These are phyloP conservation scores for Nematodospora anomalae DNA, from an alignment of 1,139 yeast genomes.

Conservation along the genomic window DNA sequence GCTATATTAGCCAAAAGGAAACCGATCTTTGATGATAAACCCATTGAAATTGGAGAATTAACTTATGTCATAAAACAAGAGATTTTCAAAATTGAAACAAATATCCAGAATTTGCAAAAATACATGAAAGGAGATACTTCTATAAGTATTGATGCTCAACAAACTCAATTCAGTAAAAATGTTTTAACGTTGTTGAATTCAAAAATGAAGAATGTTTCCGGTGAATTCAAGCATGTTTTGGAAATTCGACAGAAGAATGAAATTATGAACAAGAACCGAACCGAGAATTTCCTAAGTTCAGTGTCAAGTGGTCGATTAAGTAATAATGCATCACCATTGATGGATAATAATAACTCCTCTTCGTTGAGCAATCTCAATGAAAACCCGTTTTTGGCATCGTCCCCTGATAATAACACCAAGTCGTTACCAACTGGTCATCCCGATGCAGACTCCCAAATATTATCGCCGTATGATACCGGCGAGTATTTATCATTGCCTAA, in stretches of 20 bases:
- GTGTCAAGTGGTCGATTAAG: conserved; percentile 32
- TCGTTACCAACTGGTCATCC: conserved; percentile 12
- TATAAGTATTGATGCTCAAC: conserved; percentile 56
- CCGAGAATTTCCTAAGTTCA: conserved; percentile 75
- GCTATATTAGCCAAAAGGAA: conserved; percentile 85
- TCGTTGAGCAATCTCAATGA: conserved; percentile 28
- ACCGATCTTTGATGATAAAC: conserved; percentile 93
- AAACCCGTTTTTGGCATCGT: conserved; percentile 40
- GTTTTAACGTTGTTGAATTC: conserved; percentile 85
- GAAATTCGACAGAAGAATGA: conserved; percentile 87
- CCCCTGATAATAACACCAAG: conserved; percentile 10
- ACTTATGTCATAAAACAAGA: conserved; percentile 93
- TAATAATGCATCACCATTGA: conserved; percentile 29
- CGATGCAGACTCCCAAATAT: conserved; percentile 17
- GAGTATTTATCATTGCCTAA: conserved; percentile 62
- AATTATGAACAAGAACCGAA: conserved; percentile 74
- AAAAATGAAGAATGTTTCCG: conserved; percentile 87
- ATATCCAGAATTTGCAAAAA: conserved; percentile 63
- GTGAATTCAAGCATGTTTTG: conserved; percentile 84
- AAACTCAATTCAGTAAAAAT: conserved; percentile 74
- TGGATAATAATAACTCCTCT: conserved; percentile 4
- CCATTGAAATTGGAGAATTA: conserved; percentile 88
- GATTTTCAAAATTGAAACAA: conserved; percentile 80
- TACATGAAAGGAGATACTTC: conserved; percentile 49
- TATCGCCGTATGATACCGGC: conserved; percentile 30